phyloP scores from a whole-genome alignment of 1,284 basidiomycete genomes.

The Malassezia obtusa region DNA sequence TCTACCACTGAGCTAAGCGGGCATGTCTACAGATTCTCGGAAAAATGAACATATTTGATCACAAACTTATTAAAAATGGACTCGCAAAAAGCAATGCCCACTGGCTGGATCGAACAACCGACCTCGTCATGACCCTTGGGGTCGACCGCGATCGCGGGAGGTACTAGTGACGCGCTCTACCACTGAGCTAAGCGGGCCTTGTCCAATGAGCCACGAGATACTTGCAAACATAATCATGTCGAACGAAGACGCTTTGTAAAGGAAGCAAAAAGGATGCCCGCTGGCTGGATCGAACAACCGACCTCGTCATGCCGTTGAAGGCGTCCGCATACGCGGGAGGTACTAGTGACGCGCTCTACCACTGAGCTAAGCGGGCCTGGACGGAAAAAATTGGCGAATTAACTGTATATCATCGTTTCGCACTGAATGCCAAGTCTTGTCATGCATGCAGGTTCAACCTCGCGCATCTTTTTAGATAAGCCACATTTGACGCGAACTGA shows the following conservation, averaged over 20 bases:
- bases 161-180: conserved; percentile 59
- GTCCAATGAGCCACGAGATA: not conserved
- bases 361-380: conserved; percentile 53
- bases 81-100: conserved; percentile 15
- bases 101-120: conserved; percentile 23
- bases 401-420: too few species aligned
- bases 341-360: conserved; percentile 60
- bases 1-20: conserved; percentile 57
- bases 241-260: not conserved
- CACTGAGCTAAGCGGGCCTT: conserved; percentile 54
- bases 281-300: conserved; percentile 22
- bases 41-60: not conserved
- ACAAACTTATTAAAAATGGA: too few species aligned
- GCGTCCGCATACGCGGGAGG: conserved; percentile 11
- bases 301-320: conserved; percentile 15
- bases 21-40: too few species aligned
- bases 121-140: conserved; percentile 16
- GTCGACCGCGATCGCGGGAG: conserved; percentile 11
- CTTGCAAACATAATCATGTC: not conserved
- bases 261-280: conserved; percentile 14
- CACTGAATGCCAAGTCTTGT: too few species aligned
- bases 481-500: not conserved
- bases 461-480: too few species aligned
- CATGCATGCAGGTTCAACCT: too few species aligned
- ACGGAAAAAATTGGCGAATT: too few species aligned